A percentile compares a stretch with the other conserved stretches of the same genome.
phyloP scores from a whole-genome alignment of 2,329 filamentous ascomycete genomes.

The Lecanicillium sp. region DNA sequence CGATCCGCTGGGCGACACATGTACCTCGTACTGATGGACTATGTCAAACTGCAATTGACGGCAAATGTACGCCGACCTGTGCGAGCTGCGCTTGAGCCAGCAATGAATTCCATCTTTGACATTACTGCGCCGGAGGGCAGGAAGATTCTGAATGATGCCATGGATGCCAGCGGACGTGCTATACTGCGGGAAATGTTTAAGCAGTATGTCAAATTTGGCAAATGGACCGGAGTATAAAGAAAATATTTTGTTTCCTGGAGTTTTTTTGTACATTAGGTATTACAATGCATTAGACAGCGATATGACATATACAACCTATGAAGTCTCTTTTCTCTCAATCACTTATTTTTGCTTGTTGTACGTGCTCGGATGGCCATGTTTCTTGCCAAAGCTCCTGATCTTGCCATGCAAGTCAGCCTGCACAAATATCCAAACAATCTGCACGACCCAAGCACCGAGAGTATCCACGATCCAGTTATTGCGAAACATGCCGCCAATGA shows the following conservation, averaged over 20 bases:
- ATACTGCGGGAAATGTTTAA: slow-evolving; percentile 51
- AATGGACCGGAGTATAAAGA: slow-evolving; percentile 51
- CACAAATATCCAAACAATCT: slow-evolving; percentile 50
- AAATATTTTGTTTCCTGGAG: slow-evolving; percentile 2
- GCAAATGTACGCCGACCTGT: slow-evolving; percentile 39
- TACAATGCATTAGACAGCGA: slow-evolving; percentile 4
- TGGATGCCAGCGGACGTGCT: slow-evolving; percentile 51
- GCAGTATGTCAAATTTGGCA: slow-evolving; percentile 53
- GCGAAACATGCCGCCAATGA: slow-evolving; percentile 45
- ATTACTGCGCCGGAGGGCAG: slow-evolving; percentile 47
- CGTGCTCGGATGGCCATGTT: slow-evolving; percentile 49
- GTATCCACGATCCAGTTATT: slow-evolving; percentile 55
- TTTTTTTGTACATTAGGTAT: slow-evolving; percentile 7
- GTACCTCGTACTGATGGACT: slow-evolving; percentile 50
- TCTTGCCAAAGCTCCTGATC: slow-evolving; percentile 46
- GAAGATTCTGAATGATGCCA: slow-evolving; percentile 49
- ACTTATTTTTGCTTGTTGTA: slow-evolving; percentile 24
- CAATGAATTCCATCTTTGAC: slow-evolving; percentile 49
- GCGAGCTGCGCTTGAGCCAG: slow-evolving; percentile 47
- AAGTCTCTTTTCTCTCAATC: not conserved
- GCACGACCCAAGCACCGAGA: slow-evolving; percentile 42
- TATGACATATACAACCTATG: slow-evolving; percentile 5
- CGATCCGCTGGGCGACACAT: slow-evolving; percentile 53
- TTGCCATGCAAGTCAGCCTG: slow-evolving; percentile 47
- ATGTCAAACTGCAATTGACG: slow-evolving; percentile 54